Evolutionary conservation across 176 grass and related monocot species (phyloP), one percentile per base, ranked within the genome.

Genomic region (Eleusine indica): DNA sequence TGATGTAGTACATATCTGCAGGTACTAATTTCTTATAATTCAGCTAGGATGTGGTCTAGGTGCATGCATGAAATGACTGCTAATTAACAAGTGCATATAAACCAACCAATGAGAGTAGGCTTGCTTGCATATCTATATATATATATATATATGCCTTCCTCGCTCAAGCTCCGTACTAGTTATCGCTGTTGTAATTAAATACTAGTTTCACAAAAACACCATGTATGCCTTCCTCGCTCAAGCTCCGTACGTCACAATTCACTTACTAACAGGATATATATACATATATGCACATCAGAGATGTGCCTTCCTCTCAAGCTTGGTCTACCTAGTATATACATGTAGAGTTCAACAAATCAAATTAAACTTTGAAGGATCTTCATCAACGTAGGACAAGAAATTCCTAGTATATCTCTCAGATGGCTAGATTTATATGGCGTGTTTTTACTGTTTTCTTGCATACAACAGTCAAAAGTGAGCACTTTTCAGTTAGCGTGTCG

Each of bases 31-130:
- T 46, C 11, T 70, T 47, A 11, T 10, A 15, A 15, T 6, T 43
- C 1, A 43, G 57, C 32, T 40, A 21, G 3, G 38, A 58, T 47
- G 15, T 3, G 47, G 29, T 21, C 19, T 39, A 60, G 85, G 64
- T 62, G 51, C 85, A 87, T 64, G 79, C 85, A 87, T 64, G 79
- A 62, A 79, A 73, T 79, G 43, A 53, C 56, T 64, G 15, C 67
- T 12, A 54, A 38, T 30, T 52, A 17, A 25, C 25, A 25, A 25
- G 17, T 60, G 13, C 17, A 42, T 66, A 47, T 35, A 16, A 53
- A 52, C 65, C 21, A 81, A 62, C 35, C 7, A 52, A 46, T 46
- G 0, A 18, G 17, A 11, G 9, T 30, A 65, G 40, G 16, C 5
- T 16, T 77, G 40, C 12, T 38, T 39, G 16, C 7, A 19, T 16